Base-by-base conservation (phyloP, 768 basidiomycete species). In the Boletus tylopilopsis region DNA sequence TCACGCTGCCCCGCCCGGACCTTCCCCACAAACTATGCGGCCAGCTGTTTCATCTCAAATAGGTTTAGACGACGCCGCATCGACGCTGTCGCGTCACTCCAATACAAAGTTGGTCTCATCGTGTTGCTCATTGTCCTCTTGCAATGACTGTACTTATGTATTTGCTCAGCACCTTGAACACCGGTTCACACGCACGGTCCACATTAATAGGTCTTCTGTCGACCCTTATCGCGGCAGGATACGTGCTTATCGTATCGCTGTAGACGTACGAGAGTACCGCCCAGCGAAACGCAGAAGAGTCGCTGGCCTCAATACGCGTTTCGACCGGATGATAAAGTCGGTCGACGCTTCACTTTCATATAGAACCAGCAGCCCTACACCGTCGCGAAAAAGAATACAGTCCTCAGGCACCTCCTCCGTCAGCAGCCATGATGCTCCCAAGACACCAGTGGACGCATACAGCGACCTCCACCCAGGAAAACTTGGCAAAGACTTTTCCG, bases 301-400 rank as follows among this genome's bases (percentile, higher is more conserved):
- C n/a, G 64, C 57, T 32, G 75, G 76, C 8, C 66, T 82, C 42
- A 88, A 87, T 55, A 62, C 74, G 29, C 77, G 77, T 33, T 85
- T 80, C 56, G 85, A 88, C 62, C 72, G 72, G 37, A 88, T 89
- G 86, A 67, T 87, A 25, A 73, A 79, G 43, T 73, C 77, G 3
- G 79, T 85, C 70, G 74, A 78, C 46, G 54, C 68, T n/a, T 61
- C 70, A 34, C 62, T 68, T 53, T 57, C 67, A 46, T 37, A 50
- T 43, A 36, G 51, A 45, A 58, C 38, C 39, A 48, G 23, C 30
- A 59, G 50, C 42, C 58, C 67, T 37, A 55, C 45, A 38, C 24
- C 18, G 35, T 57, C 54, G 44, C 70, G 70, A 29, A 64, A 58
- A 24, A 69, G 72, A 34, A 55, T 63, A 9, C 58, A 61, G 29